A percentile compares a stretch with the other conserved stretches of the same genome.
Evolutionary conservation across 2,329 filamentous ascomycete species (phyloP).

Genomic region (Pseudopyrenochaeta lycopersici): DNA sequence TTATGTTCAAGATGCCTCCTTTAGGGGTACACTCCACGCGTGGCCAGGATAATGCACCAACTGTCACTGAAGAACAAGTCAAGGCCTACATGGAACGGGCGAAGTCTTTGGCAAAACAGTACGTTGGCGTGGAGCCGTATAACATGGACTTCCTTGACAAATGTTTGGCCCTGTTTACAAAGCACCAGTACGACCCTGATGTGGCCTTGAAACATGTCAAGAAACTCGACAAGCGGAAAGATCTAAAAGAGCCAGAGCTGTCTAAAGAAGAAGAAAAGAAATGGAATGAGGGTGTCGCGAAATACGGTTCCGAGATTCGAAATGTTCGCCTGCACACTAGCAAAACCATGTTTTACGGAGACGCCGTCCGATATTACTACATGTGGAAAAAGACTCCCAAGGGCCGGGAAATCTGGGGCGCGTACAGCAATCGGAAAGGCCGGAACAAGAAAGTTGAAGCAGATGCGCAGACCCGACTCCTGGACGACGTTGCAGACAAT

Average conservation of each 20-base stretch:
- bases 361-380: conserved; percentile 93
- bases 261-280: conserved; percentile 81
- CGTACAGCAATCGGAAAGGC: conserved; percentile 84
- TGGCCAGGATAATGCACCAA: conserved; percentile 54
- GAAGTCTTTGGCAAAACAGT: conserved; percentile 66
- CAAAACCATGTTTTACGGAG: conserved; percentile 78
- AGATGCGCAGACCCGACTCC: conserved; percentile 72
- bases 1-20: conserved; percentile 80
- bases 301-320: conserved; percentile 90
- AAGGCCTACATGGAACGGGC: conserved; percentile 80
- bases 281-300: conserved; percentile 90
- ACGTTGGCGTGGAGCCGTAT: conserved; percentile 74
- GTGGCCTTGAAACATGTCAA: conserved; percentile 75
- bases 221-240: conserved; percentile 71
- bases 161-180: conserved; percentile 76
- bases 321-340: conserved; percentile 81
- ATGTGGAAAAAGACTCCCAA: conserved; percentile 95
- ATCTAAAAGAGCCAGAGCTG: conserved; percentile 85
- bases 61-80: conserved; percentile 66
- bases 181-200: conserved; percentile 74
- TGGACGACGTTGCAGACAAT: conserved; percentile 92
- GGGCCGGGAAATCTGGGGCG: conserved; percentile 89
- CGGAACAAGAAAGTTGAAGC: conserved; percentile 77
- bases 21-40: conserved; percentile 57
- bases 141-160: conserved; percentile 91